Evolutionary conservation across 2,329 filamentous ascomycete genomes (phyloP).

Genomic region (Aspergillus niger): DNA sequence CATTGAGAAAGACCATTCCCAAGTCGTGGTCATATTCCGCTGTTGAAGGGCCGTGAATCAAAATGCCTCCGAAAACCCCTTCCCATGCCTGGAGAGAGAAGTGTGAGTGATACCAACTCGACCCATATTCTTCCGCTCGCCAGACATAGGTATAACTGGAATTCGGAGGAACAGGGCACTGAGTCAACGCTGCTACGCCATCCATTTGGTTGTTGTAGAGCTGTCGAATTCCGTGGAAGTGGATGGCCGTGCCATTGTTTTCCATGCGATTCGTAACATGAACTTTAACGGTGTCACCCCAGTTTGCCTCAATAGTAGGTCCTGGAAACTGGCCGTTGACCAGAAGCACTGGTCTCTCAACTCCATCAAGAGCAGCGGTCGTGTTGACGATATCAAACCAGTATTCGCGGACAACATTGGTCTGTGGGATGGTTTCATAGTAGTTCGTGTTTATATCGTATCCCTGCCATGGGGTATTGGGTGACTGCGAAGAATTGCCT

Average conservation of each 20-base stretch:
- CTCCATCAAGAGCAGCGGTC: conserved; percentile 25
- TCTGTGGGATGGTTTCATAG: conserved; percentile 25
- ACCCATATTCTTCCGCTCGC: conserved; percentile 41
- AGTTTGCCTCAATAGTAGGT: conserved; percentile 65
- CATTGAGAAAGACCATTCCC: conserved; percentile 38
- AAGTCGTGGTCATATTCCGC: conserved; percentile 42
- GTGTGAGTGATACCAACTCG: conserved; percentile 39
- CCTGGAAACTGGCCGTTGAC: conserved; percentile 69
- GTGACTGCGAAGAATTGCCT: background rate
- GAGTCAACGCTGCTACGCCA: conserved; percentile 37
- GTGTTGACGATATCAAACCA: conserved; percentile 21
- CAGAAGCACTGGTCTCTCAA: conserved; percentile 49
- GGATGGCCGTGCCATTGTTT: conserved; percentile 30
- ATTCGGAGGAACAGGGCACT: conserved; percentile 43
- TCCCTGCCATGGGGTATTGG: background rate
- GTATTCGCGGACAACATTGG: conserved; percentile 20
- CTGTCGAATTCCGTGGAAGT: conserved; percentile 41
- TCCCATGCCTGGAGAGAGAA: conserved; percentile 47
- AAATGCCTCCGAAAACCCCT: conserved; percentile 61
- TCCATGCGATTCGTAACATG: conserved; percentile 57
- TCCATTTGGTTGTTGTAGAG: conserved; percentile 34
- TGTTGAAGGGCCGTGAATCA: conserved; percentile 48
- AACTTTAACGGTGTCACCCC: conserved; percentile 60
- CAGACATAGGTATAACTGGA: conserved; percentile 40
- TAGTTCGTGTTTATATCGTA: conserved; percentile 39